These are phyloP conservation scores for Ustilago lituana DNA, from an alignment of 1,284 basidiomycete species.

Conservation along the genomic window DNA sequence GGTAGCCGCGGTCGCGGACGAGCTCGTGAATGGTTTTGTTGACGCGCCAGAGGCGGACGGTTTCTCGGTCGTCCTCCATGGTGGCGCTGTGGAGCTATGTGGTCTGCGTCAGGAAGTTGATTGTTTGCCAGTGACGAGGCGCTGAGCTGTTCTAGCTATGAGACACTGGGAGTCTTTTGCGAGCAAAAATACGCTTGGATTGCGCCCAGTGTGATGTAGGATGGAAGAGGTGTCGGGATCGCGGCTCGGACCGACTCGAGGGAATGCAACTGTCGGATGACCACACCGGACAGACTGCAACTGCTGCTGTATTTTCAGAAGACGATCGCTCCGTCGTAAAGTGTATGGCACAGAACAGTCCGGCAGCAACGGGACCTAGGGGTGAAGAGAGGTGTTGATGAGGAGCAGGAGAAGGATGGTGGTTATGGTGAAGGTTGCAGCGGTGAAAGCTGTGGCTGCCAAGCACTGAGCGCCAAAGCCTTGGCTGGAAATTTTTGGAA, in stretches of 20 bases:
- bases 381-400: not conserved
- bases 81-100: not conserved
- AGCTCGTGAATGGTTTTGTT: conserved; percentile 97
- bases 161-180: too few species aligned
- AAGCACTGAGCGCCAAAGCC: too few species aligned
- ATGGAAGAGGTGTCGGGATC: too few species aligned
- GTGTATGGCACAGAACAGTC: too few species aligned
- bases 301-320: not conserved
- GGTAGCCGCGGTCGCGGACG: conserved; percentile 84
- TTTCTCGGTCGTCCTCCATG: conserved; percentile 68
- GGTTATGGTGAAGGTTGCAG: not conserved
- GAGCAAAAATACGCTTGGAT: too few species aligned
- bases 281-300: not conserved
- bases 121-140: not conserved
- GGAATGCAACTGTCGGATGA: not conserved
- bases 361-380: not conserved
- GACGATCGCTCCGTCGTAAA: too few species aligned
- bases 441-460: not conserved
- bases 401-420: too few species aligned
- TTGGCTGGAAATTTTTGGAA: conserved; percentile 22
- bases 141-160: too few species aligned
- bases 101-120: not conserved
- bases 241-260: too few species aligned
- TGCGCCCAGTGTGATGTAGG: too few species aligned
- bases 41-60: conserved; percentile 88